Percentiles rank a stretch among this genome's conserved stretches.
These are phyloP conservation scores for Gossypium schwendimanii DNA, from an alignment of 441 rosid species.

Conservation along the genomic window DNA sequence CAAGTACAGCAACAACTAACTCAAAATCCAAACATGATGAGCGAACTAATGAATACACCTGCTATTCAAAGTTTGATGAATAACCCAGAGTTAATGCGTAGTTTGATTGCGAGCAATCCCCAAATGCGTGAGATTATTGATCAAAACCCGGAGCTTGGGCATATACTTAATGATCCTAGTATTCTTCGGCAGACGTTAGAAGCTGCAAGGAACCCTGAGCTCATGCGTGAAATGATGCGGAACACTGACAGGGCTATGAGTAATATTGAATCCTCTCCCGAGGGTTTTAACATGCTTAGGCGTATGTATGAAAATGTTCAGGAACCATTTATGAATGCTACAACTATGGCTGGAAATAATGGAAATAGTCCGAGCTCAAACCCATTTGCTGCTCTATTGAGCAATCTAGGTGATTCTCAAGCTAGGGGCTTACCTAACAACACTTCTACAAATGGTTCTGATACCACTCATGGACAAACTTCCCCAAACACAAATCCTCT, in stretches of 20 bases:
- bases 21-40: conserved; percentile 66
- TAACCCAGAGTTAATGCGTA: conserved; percentile 56
- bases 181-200: conserved; percentile 56
- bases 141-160: conserved; percentile 66
- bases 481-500: conserved; percentile 58
- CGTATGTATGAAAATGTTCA: conserved; percentile 69
- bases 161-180: conserved; percentile 52
- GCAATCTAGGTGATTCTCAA: conserved; percentile 45
- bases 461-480: conserved; percentile 31
- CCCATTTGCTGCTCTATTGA: conserved; percentile 63
- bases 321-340: conserved; percentile 57
- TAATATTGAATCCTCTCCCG: conserved; percentile 61
- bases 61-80: conserved; percentile 61
- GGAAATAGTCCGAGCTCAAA: conserved; percentile 39
- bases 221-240: conserved; percentile 69
- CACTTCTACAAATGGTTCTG: conserved; percentile 37
- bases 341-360: conserved; percentile 42
- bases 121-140: conserved; percentile 62
- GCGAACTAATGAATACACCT: conserved; percentile 74
- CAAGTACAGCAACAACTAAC: conserved; percentile 77
- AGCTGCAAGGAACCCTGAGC: conserved; percentile 63
- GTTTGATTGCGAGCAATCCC: conserved; percentile 57
- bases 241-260: conserved; percentile 63
- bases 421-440: conserved; percentile 33
- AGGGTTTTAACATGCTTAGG: conserved; percentile 61